These are phyloP conservation scores for Amanita jacksonii DNA, from an alignment of 768 basidiomycete species.

Conservation along the genomic window DNA sequence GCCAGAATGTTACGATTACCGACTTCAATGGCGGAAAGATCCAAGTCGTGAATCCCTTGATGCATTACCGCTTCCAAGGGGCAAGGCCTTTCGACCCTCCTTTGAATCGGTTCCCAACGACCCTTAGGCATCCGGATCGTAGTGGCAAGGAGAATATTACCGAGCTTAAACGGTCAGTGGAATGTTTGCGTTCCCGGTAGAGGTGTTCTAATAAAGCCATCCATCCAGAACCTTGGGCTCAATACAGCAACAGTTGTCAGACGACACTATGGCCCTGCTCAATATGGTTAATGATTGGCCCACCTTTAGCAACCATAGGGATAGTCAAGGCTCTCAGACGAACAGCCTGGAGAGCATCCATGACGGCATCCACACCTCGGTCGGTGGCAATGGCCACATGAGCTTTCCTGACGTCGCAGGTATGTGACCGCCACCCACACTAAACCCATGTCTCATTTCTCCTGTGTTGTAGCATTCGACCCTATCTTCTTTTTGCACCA, in stretches of 20 bases:
- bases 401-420: conserved; percentile 29
- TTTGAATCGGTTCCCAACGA: conserved; percentile 23
- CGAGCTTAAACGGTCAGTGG: conserved; percentile 19
- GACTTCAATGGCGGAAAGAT: conserved; percentile 18
- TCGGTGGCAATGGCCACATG: conserved; percentile 38
- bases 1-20: conserved; percentile 19
- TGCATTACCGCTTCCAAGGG: conserved; percentile 25
- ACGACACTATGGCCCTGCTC: conserved; percentile 29
- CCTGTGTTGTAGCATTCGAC: conserved; percentile 29
- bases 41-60: conserved; percentile 24
- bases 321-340: conserved; percentile 26
- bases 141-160: conserved; percentile 24
- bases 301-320: conserved; percentile 38
- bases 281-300: conserved; percentile 29
- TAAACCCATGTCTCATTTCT: not conserved
- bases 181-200: not conserved
- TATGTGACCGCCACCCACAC: conserved; percentile 10
- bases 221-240: conserved; percentile 15
- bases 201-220: conserved; percentile 8
- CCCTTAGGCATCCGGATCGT: conserved; percentile 23
- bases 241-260: conserved; percentile 18
- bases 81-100: conserved; percentile 22
- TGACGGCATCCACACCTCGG: conserved; percentile 33
- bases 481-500: conserved; percentile 50
- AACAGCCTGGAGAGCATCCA: conserved; percentile 45